These are phyloP conservation scores for Entelexis paramagnoliae DNA, from an alignment of 1,139 yeast species.

Conservation along the genomic window DNA sequence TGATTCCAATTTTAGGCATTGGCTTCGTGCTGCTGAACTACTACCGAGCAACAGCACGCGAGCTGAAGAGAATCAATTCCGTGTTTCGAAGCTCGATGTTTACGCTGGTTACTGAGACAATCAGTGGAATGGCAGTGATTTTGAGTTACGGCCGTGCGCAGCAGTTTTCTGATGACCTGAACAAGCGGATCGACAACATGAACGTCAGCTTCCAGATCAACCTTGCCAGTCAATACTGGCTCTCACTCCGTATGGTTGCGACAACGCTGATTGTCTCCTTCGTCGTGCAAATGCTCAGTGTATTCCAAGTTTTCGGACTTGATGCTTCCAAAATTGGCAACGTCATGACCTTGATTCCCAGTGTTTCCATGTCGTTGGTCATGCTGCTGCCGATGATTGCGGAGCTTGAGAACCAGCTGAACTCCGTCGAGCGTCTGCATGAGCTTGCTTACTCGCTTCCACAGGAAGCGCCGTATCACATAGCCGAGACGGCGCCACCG, in stretches of 20 bases:
- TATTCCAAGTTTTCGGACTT: slow-evolving; percentile 50
- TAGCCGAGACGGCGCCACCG: slow-evolving; percentile 45
- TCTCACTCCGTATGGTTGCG: slow-evolving; percentile 51
- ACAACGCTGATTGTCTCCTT: slow-evolving; percentile 40
- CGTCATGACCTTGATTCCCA: slow-evolving; percentile 43
- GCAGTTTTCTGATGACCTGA: slow-evolving; percentile 45
- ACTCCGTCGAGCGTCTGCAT: slow-evolving; percentile 71
- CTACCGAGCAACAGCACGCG: slow-evolving; percentile 73
- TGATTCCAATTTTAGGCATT: slow-evolving; percentile 25
- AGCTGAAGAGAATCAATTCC: slow-evolving; percentile 74
- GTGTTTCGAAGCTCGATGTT: slow-evolving; percentile 64
- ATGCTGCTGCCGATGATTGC: slow-evolving; percentile 42
- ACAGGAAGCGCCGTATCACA: slow-evolving; percentile 49
- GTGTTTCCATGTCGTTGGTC: slow-evolving; percentile 24
- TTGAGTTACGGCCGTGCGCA: slow-evolving; percentile 45
- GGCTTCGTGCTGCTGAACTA: slow-evolving; percentile 32
- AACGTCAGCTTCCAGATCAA: slow-evolving; percentile 63
- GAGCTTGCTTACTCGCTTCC: slow-evolving; percentile 62
- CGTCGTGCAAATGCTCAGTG: slow-evolving; percentile 50
- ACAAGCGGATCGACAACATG: slow-evolving; percentile 46
- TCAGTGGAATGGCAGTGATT: slow-evolving; percentile 62
- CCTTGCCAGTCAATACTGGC: slow-evolving; percentile 70
- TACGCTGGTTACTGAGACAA: slow-evolving; percentile 64
- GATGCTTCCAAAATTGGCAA: slow-evolving; percentile 62
- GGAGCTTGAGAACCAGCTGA: slow-evolving; percentile 71